A percentile compares a stretch with the other conserved stretches of the same genome.
phyloP scores from a whole-genome alignment of 805 yeast genomes.

The Teunomyces stri region DNA sequence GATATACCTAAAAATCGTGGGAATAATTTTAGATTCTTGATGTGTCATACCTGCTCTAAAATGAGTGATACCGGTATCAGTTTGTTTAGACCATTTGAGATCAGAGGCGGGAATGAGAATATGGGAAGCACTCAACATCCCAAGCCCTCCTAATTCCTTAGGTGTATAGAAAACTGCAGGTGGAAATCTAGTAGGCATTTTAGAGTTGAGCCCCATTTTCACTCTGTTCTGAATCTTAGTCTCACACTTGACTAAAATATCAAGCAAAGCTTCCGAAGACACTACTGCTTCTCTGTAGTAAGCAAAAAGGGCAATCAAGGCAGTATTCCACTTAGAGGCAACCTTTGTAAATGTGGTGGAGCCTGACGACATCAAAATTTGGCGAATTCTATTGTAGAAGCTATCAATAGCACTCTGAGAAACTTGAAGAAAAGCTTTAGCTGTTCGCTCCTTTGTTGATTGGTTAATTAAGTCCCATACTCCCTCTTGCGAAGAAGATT shows the following conservation, averaged over 20 bases:
- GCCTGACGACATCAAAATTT: constrained; percentile 91
- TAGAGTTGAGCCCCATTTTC: constrained; percentile 91
- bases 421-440: constrained; percentile 83
- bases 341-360: constrained; percentile 92
- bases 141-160: constrained; percentile 94
- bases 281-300: constrained; percentile 93
- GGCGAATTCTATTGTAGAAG: constrained; percentile 82
- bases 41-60: constrained; percentile 92
- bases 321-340: constrained; percentile 95
- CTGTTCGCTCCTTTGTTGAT: constrained; percentile 77
- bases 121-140: constrained; percentile 97
- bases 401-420: constrained; percentile 74
- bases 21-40: constrained; percentile 77
- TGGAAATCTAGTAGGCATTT: constrained; percentile 98
- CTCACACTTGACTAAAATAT: constrained; percentile 83
- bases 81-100: constrained; percentile 84
- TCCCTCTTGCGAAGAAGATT: constrained; percentile 65
- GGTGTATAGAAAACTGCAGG: constrained; percentile 99
- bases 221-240: constrained; percentile 92
- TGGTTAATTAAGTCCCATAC: constrained; percentile 85
- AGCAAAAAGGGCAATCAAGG: constrained; percentile 78
- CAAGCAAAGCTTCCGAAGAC: constrained; percentile 74
- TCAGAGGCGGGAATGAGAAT: constrained; percentile 93
- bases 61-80: constrained; percentile 92
- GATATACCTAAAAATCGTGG: constrained; percentile 89